Percentiles rank a stretch among this genome's conserved stretches.
These are phyloP conservation scores for Zygosaccharomyces gambellarensis DNA, from an alignment of 805 yeast genomes.

Conservation along the genomic window DNA sequence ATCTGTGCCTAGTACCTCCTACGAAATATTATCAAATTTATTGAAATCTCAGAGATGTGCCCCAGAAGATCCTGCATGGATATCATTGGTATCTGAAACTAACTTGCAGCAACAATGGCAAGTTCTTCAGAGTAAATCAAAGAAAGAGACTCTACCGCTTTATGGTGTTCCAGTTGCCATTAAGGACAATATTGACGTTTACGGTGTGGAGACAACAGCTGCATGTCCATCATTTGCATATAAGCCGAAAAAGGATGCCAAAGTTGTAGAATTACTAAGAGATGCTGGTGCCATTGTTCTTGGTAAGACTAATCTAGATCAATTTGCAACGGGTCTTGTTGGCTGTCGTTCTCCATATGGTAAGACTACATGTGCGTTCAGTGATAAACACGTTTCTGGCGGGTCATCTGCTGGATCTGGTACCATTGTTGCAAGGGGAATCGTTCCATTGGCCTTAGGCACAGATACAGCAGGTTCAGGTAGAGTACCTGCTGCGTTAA, in stretches of 20 bases:
- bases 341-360: slow-evolving; percentile 97
- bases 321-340: slow-evolving; percentile 95
- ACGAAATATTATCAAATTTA: slow-evolving; percentile 42
- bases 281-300: slow-evolving; percentile 88
- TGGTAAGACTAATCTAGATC: slow-evolving; percentile 94
- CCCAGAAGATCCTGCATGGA: slow-evolving; percentile 84
- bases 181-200: slow-evolving; percentile 90
- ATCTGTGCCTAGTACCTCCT: slow-evolving; percentile 58
- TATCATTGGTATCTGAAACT: slow-evolving; percentile 63
- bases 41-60: slow-evolving; percentile 43
- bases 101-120: slow-evolving; percentile 73
- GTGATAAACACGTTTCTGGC: slow-evolving; percentile 77
- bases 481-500: slow-evolving; percentile 92
- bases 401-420: slow-evolving; percentile 98
- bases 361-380: slow-evolving; percentile 73
- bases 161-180: slow-evolving; percentile 95
- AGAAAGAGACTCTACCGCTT: slow-evolving; percentile 55
- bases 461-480: slow-evolving; percentile 99
- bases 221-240: slow-evolving; percentile 87
- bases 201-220: slow-evolving; percentile 80
- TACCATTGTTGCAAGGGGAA: slow-evolving; percentile 80
- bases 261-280: slow-evolving; percentile 66
- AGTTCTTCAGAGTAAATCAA: slow-evolving; percentile 56
- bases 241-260: slow-evolving; percentile 65
- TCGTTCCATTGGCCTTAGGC: slow-evolving; percentile 84